Conservation (phyloP, 2,329 filamentous ascomycete genomes). For the Pestalotiopsis sp. region DNA sequence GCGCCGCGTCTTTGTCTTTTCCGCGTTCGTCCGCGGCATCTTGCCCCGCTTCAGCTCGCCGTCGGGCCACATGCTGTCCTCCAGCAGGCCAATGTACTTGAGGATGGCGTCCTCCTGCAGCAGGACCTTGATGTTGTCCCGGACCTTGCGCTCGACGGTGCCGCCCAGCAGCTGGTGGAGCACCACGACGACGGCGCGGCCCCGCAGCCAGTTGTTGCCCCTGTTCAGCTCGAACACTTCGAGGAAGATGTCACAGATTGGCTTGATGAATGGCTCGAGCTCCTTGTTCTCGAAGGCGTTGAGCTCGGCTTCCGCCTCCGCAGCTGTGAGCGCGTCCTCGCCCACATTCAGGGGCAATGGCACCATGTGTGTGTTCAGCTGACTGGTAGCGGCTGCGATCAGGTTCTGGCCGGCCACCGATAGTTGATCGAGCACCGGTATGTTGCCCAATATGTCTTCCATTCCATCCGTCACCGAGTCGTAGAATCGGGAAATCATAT, state of each 20-base stretch:
- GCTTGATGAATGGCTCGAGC: slow-evolving; percentile 94
- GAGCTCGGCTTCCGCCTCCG: slow-evolving; percentile 91
- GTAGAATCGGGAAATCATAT: slow-evolving; percentile 93
- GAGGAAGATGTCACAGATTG: slow-evolving; percentile 96
- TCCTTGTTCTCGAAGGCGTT: slow-evolving; percentile 91
- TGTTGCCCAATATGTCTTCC: slow-evolving; percentile 96
- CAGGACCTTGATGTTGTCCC: slow-evolving; percentile 76
- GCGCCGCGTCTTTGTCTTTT: slow-evolving; percentile 79
- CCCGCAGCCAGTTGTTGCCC: slow-evolving; percentile 96
- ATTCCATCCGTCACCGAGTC: slow-evolving; percentile 97
- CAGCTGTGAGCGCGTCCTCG: slow-evolving; percentile 54
- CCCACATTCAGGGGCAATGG: slow-evolving; percentile 54
- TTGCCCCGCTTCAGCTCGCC: slow-evolving; percentile 56
- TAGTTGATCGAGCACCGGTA: slow-evolving; percentile 92
- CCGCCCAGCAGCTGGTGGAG: slow-evolving; percentile 94
- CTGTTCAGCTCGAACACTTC: slow-evolving; percentile 94
- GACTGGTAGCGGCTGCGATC: slow-evolving; percentile 73
- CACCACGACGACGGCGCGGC: slow-evolving; percentile 92
- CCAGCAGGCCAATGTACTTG: slow-evolving; percentile 74
- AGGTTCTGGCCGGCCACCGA: slow-evolving; percentile 91
- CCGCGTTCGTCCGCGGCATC: slow-evolving; percentile 63
- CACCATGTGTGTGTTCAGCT: slow-evolving; percentile 60
- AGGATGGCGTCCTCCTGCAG: slow-evolving; percentile 79
- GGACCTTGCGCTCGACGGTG: slow-evolving; percentile 93
- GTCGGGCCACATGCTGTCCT: slow-evolving; percentile 81